A percentile compares a stretch with the other conserved stretches of the same genome.
Conservation (phyloP, 352 stramenopile species). For the Phytophthora quininea region DNA sequence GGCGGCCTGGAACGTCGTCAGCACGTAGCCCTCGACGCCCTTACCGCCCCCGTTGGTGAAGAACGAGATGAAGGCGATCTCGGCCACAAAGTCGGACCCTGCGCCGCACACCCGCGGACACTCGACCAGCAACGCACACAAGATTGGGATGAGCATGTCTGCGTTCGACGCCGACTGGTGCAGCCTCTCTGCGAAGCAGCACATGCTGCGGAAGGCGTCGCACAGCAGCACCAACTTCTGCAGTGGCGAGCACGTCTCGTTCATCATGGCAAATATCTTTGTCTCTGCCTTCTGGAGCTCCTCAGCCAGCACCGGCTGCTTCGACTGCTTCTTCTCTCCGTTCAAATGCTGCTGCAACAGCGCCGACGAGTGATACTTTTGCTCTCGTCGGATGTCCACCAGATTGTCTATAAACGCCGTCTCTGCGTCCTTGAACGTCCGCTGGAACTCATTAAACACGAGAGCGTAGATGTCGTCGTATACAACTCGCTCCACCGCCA, state of each 20-base stretch:
- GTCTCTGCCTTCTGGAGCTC: constrained; percentile 51
- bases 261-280: constrained; percentile 53
- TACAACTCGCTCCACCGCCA: constrained; percentile 67
- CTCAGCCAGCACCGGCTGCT: constrained; percentile 26
- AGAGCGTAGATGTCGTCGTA: constrained; percentile 70
- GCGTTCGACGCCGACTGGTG: constrained; percentile 67
- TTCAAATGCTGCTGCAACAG: constrained; percentile 23
- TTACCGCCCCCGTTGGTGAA: constrained; percentile 79
- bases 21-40: constrained; percentile 77
- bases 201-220: constrained; percentile 63
- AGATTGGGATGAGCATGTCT: constrained; percentile 74
- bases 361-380: constrained; percentile 40
- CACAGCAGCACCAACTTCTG: constrained; percentile 72
- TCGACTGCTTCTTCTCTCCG: not conserved
- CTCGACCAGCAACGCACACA: constrained; percentile 66
- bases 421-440: constrained; percentile 51
- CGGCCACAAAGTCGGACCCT: constrained; percentile 57
- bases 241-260: constrained; percentile 54
- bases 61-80: constrained; percentile 80
- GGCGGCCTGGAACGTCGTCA: constrained; percentile 77
- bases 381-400: constrained; percentile 52
- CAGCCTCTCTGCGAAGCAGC: constrained; percentile 68
- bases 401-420: constrained; percentile 53
- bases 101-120: constrained; percentile 33
- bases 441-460: constrained; percentile 62